Percentiles rank a stretch among this genome's conserved stretches.
These are phyloP conservation scores for Staphylotrichum tortipilum DNA, from an alignment of 495 filamentous ascomycete species.

Conservation along the genomic window DNA sequence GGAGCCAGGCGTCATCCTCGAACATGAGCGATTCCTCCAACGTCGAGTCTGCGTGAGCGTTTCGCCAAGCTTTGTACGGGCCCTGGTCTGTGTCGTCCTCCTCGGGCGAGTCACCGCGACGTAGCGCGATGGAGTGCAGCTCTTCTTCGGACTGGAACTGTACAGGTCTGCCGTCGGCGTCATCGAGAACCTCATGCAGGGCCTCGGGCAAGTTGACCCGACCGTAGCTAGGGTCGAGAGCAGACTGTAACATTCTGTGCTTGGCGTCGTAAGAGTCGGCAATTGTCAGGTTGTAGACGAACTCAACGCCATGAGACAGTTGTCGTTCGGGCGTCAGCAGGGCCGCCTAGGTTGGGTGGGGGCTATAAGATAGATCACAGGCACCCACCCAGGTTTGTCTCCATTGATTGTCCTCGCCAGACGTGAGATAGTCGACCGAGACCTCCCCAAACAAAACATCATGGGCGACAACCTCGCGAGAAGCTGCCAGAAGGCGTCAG, in stretches of 20 bases:
- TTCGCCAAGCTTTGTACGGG: not conserved
- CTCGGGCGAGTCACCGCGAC: not conserved
- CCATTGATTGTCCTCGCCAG: not conserved
- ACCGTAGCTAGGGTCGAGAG: too few relatives aligned
- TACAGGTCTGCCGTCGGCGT: not conserved
- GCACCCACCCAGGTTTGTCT: not conserved
- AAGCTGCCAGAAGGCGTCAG: not conserved
- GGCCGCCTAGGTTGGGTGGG: not conserved
- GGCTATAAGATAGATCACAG: not conserved
- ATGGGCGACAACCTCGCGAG: not conserved
- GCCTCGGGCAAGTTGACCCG: not conserved
- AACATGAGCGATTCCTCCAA: not conserved
- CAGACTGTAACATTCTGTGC: not conserved
- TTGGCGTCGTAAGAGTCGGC: not conserved
- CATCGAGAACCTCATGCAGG: not conserved
- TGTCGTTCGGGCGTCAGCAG: not conserved
- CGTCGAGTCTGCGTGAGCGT: not conserved
- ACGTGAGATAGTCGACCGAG: not conserved
- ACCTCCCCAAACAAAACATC: not conserved
- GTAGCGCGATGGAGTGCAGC: not conserved
- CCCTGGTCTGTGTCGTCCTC: not conserved
- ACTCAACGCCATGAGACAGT: not conserved
- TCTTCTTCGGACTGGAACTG: not conserved
- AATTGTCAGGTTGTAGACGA: not conserved
- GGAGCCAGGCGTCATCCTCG: not conserved